These are phyloP conservation scores for Fagus crenata DNA, from an alignment of 306 rosid species.

Conservation along the genomic window DNA sequence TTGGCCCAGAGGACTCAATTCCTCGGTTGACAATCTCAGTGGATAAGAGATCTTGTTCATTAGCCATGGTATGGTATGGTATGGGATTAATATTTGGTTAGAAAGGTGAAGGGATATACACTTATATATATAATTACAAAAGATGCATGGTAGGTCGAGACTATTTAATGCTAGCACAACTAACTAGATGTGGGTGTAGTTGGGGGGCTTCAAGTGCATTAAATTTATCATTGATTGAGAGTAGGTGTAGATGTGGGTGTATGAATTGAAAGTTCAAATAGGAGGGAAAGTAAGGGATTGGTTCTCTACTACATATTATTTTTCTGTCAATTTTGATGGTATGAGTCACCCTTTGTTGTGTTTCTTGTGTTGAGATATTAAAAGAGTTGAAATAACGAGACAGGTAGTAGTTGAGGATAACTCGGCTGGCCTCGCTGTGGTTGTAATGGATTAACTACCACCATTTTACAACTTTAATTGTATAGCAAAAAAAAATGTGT, in stretches of 20 bases:
- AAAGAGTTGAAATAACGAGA: too few relatives aligned
- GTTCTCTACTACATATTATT: too few relatives aligned
- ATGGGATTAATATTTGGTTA: background rate
- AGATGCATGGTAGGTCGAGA: conserved; percentile 45
- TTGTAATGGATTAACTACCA: too few relatives aligned
- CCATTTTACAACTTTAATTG: too few relatives aligned
- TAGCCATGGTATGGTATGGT: conserved; percentile 43
- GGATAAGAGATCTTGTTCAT: conserved; percentile 67
- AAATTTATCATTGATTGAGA: conserved; percentile 62
- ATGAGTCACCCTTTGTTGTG: too few relatives aligned
- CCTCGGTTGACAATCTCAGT: conserved; percentile 94
- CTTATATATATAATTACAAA: background rate
- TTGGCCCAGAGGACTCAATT: conserved; percentile 78
- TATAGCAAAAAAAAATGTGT: too few relatives aligned
- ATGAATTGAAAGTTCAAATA: background rate
- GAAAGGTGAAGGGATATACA: background rate
- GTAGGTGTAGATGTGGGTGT: conserved; percentile 55
- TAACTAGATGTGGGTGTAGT: conserved; percentile 56
- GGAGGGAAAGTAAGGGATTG: too few relatives aligned
- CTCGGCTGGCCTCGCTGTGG: too few relatives aligned
- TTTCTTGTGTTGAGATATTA: too few relatives aligned
- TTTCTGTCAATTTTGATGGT: too few relatives aligned
- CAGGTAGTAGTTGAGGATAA: too few relatives aligned
- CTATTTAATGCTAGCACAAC: conserved; percentile 60
- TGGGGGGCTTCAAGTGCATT: conserved; percentile 58